Conservation (phyloP, 2,329 filamentous ascomycete species). For the Alternaria sp. region DNA sequence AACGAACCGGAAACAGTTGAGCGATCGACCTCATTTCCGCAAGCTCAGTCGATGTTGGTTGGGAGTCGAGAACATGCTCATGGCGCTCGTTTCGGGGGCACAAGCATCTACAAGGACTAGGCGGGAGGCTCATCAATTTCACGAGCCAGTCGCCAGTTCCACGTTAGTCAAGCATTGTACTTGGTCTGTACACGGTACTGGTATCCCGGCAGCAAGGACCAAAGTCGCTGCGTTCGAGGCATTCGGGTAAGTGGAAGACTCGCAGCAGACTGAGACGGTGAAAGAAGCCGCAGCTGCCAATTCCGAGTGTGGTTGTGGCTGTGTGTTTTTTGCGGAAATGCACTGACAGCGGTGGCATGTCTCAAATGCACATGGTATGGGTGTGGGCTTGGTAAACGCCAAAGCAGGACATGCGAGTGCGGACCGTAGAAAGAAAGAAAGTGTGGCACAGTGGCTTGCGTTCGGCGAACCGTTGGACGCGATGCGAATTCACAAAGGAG, state of each 20-base stretch:
- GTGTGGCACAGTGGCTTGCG: conserved; percentile 11
- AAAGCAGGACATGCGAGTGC: not conserved
- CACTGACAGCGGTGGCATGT: conserved; percentile 16
- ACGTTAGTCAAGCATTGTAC: conserved; percentile 4
- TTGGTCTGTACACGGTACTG: conserved; percentile 4
- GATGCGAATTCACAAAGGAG: conserved; percentile 1
- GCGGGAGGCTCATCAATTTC: conserved; percentile 15
- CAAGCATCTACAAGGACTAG: conserved; percentile 14
- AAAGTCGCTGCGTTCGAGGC: not conserved
- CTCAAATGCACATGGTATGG: conserved; percentile 19
- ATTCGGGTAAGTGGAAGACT: not conserved
- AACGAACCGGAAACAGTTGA: conserved; percentile 12
- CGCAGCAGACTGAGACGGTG: conserved; percentile 10
- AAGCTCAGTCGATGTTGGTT: conserved; percentile 15
- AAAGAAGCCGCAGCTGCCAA: not conserved
- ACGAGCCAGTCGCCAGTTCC: conserved; percentile 7
- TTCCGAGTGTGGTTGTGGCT: conserved; percentile 18
- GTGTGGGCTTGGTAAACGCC: not conserved
- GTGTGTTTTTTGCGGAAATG: conserved; percentile 21
- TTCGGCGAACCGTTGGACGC: conserved; percentile 15
- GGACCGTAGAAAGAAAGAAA: not conserved
- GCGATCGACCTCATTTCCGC: conserved; percentile 24
- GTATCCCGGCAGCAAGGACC: conserved; percentile 14
- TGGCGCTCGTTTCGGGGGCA: conserved; percentile 4
- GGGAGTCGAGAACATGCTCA: conserved; percentile 16